Evolutionary conservation across 192 early-diverging fungal species (phyloP).

Genomic region (Pecoramyces ruminantium): DNA sequence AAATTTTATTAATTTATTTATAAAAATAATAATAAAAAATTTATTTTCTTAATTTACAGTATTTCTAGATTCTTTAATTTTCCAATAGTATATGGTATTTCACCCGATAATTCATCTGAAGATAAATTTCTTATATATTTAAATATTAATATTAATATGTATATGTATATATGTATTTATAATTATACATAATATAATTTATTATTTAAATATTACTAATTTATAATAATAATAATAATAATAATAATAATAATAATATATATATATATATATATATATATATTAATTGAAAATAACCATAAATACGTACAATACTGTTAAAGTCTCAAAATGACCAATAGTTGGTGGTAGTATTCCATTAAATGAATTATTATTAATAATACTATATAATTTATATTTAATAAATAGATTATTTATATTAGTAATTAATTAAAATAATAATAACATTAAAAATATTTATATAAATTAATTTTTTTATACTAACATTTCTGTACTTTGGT

Average conservation of each 20-base stretch:
- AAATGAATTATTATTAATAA: not conserved
- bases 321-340: not conserved
- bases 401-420: no score
- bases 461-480: not conserved
- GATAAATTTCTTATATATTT: not conserved
- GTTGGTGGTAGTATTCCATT: not conserved
- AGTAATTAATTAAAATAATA: no score
- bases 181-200: no score
- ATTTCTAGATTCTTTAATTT: not conserved
- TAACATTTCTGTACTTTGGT: not conserved
- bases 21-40: not conserved
- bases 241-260: not conserved
- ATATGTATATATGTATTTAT: no score
- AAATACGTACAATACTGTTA: not conserved
- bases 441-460: no score
- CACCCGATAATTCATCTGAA: not conserved
- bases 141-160: no score
- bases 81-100: not conserved
- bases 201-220: no score
- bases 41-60: not conserved
- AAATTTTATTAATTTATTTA: no score
- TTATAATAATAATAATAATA: not conserved
- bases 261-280: not conserved
- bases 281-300: no score
- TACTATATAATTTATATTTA: not conserved